Conservation (phyloP, 257 asterid species). For the Galeopsis tetrahit region DNA sequence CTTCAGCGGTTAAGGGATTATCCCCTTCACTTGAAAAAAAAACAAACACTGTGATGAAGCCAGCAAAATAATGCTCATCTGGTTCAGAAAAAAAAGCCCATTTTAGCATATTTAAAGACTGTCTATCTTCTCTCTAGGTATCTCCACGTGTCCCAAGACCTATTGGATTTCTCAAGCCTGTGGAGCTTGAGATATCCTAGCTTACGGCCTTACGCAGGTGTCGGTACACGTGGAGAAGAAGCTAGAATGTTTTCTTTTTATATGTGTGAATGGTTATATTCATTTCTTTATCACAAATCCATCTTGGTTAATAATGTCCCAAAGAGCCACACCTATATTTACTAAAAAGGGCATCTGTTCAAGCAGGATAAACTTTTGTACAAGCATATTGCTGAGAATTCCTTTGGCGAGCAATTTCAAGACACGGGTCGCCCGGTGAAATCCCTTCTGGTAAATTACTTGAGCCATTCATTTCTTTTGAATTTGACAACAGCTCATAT, state of each 20-base stretch:
- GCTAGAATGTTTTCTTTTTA: not conserved
- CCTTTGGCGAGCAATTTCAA: conserved; percentile 65
- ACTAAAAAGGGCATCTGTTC: not conserved
- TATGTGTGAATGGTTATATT: not conserved
- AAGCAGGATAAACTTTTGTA: conserved; percentile 79
- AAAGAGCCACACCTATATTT: not conserved
- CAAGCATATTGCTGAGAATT: conserved; percentile 62
- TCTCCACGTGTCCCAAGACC: not conserved
- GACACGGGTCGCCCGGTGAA: conserved; percentile 78
- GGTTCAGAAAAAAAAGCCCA: not conserved
- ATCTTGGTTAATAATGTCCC: not conserved
- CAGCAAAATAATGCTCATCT: not conserved
- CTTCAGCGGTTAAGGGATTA: too few relatives aligned
- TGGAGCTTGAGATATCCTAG: not conserved
- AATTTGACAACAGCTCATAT: not conserved
- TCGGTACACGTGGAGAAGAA: not conserved
- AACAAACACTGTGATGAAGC: not conserved
- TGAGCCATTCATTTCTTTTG: not conserved
- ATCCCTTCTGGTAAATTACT: conserved; percentile 71
- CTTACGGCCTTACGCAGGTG: not conserved
- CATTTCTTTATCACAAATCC: not conserved
- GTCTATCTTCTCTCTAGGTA: not conserved
- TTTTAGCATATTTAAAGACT: not conserved
- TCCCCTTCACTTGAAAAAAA: conserved; percentile 42
- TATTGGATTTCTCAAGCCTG: not conserved